Evolutionary conservation across 306 rosid genomes (phyloP), one percentile per base, ranked within the genome.

Genomic region (Prunus fruticosa): DNA sequence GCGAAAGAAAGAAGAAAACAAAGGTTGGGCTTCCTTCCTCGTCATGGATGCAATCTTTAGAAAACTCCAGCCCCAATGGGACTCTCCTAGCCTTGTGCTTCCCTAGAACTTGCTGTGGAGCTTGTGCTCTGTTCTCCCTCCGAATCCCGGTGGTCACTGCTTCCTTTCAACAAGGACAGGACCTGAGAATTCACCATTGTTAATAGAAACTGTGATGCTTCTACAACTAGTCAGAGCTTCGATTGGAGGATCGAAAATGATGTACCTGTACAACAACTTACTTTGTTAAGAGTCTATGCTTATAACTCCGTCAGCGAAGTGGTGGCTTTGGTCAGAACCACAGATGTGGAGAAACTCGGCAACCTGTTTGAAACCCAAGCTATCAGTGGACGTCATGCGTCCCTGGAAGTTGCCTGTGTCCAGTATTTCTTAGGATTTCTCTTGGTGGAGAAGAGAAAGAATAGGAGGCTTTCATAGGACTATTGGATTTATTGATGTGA

Each of bases 131-230:
- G 8, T 34, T 34, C 8, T 34, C 8, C 41, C 41, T 34, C 41
- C 2, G 41, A 8, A 34, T 5, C 6, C 41, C 6, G 41, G 41
- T 34, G 8, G 41, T 34, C 41, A 34, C 41, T 34, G 41, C 41
- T 34, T 6, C 41, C 41, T 34, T 8, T 38, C 9, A 1, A 7
- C 43, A 6, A 38, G 43, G 2, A 38, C 43, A 38, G 1, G 9
- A 78, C 81, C 49, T 60, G 76, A 25, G 64, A 70, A 61, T 77
- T 77, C 80, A 69, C 74, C 68, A 77, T 58, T 28, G 61, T 20
- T 45, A 58, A 27, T 18, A 27, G 22, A 45, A 56, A 43, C 56
- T 57, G 57, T 30, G 74, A 68, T 47, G 78, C 78, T 38, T 68
- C 51, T 5, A 3, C 75, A 67, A 12, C 0, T 11, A 67, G 71